Evolutionary conservation across 371 early-diverging fungal species (phyloP), one percentile per base, ranked within the genome.

Genomic region (Basidiobolus heterosporus): DNA sequence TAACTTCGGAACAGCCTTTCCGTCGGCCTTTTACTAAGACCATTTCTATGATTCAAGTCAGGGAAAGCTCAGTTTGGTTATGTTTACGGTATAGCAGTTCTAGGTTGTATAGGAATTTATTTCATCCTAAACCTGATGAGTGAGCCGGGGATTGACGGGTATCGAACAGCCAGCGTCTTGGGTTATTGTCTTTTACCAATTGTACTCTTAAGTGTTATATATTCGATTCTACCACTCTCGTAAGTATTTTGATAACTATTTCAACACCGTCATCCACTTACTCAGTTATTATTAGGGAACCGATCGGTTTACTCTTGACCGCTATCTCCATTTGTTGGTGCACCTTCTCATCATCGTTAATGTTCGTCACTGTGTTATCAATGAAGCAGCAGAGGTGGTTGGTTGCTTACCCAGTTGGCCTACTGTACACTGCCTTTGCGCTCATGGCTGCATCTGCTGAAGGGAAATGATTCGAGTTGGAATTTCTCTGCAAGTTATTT

Each of bases 141-240:
- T 47, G 84, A 86, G 37, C 66, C 65, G 11, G 94, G 94, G 15
- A 72, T 95, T 24, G 91, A 88, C 48, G 74, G 74, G 42, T 79
- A 82, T 50, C 74, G 85, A 49, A 91, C 91, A 7, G 91, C 94
- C 16, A 85, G 87, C 62, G 92, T 95, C 15, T 72, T 97, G 39
- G 98, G 98, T 8, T 97, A 97, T 65, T 94, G 91, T 59, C 63
- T 94, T 50, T 65, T 97, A 46, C 98, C 98, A 0, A 79, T 97
- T 75, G 93, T 95, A 11, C 61, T 93, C 55, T 60, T 88, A 41
- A 78, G 82, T 54, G 67, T 78, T 45, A 55, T 85, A 37, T 72
- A 79, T 15, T 60, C 67, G 2, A 58, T 65, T 1, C 41, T 72
- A 8, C 60, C 58, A 19, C 47, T 75, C 23, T 61, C 41, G 69